Base-by-base conservation (phyloP, 2,329 filamentous ascomycete genomes). In the Emmonsia crescens region DNA sequence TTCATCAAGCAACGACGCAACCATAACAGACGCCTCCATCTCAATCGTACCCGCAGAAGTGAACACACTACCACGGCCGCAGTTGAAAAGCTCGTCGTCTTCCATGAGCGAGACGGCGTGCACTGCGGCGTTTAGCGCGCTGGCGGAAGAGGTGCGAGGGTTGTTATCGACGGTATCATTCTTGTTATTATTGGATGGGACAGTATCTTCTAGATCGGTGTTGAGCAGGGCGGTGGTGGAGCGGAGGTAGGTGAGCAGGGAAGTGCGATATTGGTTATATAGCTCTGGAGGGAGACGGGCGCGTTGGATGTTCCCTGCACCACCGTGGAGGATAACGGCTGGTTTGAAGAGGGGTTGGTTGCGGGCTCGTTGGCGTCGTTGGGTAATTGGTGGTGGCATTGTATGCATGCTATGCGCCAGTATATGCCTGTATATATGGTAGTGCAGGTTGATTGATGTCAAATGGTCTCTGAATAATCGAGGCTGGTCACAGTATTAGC, bases 11-110 rank as follows among this genome's bases (percentile, higher is more conserved):
- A 74, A 61, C 0, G 72, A 73, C 1, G 87, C 89, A 0, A 95
- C 88, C 91, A 96, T 96, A 59, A 96, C 83, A 9, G 85, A 89
- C 1, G 89, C 89, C 75, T 96, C 91, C 64, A 96, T 85, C 76
- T 96, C 89, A 72, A 92, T 91, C 64, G 86, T 82, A 21, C 91
- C 92, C 66, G 88, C 86, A 58, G 86, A 84, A 0, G 90, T 96
- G 74, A 95, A 96, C 24, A 96, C 91, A 58, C 91, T 89, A 60
- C 92, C 92, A 68, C 85, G 86, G 8, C 86, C 91, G 62, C 86
- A 85, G 76, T 96, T 96, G 81, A 94, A 96, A 4, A 95, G 82
- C 1, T 87, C 82, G 69, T 91, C 84, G 70, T 95, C 80, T 76
- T 96, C 91, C 19, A 96, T 83, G 31, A 87, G 80, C 0, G 80